Evolutionary conservation across 345 rosid species (phyloP).

Genomic region (Populus tremula): DNA sequence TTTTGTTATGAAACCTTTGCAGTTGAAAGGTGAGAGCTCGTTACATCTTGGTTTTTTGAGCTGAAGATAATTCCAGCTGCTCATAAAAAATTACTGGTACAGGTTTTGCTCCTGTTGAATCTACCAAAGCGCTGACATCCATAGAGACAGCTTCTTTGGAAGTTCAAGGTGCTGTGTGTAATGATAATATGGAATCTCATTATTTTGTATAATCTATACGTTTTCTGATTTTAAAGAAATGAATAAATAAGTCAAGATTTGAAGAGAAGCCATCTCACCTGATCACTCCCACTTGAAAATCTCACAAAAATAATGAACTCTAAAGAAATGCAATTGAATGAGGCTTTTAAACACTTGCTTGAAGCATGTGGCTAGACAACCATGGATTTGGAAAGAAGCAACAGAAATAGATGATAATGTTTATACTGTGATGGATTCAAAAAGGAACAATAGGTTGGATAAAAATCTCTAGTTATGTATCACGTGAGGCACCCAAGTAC

Average conservation of each 20-base stretch:
- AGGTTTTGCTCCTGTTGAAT: constrained; percentile 69
- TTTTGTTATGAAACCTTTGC: constrained; percentile 79
- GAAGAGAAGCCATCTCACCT: background rate
- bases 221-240: background rate
- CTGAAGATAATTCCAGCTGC: constrained; percentile 3
- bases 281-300: background rate
- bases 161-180: constrained; percentile 40
- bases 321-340: background rate
- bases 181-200: background rate
- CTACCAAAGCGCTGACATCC: constrained; percentile 36
- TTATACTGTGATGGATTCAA: no score
- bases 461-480: no score
- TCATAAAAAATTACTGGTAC: constrained; percentile 31
- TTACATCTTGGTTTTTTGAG: constrained; percentile 4
- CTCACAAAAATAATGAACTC: background rate
- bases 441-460: background rate
- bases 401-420: background rate
- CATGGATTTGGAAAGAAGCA: background rate
- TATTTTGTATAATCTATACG: background rate
- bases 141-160: constrained; percentile 41
- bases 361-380: background rate
- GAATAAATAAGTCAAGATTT: background rate
- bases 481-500: background rate
- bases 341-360: background rate
- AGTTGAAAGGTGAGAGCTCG: constrained; percentile 62